These are phyloP conservation scores for Amniculicola lignicola DNA, from an alignment of 495 filamentous ascomycete species.

Conservation along the genomic window DNA sequence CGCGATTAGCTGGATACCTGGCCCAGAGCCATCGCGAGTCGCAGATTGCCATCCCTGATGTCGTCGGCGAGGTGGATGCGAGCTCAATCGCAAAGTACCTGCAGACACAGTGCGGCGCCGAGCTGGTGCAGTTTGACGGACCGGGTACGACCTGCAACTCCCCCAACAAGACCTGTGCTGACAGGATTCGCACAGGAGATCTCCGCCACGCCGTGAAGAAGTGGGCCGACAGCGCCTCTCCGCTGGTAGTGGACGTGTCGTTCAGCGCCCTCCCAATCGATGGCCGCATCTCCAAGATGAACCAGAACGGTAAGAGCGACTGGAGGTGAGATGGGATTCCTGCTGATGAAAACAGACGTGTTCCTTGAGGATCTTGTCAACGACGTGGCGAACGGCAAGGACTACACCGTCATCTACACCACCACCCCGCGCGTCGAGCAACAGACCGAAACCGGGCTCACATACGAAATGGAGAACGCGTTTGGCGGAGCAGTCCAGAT, in stretches of 20 bases:
- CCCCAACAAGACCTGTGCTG: too few relatives aligned
- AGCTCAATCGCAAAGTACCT: slow-evolving; percentile 10
- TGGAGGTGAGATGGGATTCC: too few relatives aligned
- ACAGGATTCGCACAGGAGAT: too few relatives aligned
- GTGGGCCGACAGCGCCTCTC: too few relatives aligned
- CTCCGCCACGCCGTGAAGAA: too few relatives aligned
- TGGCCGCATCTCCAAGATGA: too few relatives aligned
- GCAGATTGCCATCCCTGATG: slow-evolving; percentile 34
- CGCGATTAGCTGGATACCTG: neutral
- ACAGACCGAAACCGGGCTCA: slow-evolving; percentile 29
- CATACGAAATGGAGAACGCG: slow-evolving; percentile 53
- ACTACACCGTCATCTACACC: slow-evolving; percentile 63
- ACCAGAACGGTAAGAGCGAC: too few relatives aligned
- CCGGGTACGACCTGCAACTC: too few relatives aligned
- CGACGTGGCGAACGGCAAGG: slow-evolving; percentile 49
- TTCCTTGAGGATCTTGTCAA: slow-evolving; percentile 56
- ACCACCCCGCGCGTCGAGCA: slow-evolving; percentile 44
- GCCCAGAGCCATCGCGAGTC: neutral
- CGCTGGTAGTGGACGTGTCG: neutral
- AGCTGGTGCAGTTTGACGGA: slow-evolving; percentile 3
- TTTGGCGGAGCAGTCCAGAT: slow-evolving; percentile 53
- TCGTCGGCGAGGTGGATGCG: slow-evolving; percentile 34
- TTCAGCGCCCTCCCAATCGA: too few relatives aligned
- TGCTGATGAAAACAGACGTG: slow-evolving; percentile 49
- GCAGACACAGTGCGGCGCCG: slow-evolving; percentile 26